Evolutionary conservation across 371 early-diverging fungal genomes (phyloP), one percentile per base, ranked within the genome.

Genomic region (Mucor racemosus): DNA sequence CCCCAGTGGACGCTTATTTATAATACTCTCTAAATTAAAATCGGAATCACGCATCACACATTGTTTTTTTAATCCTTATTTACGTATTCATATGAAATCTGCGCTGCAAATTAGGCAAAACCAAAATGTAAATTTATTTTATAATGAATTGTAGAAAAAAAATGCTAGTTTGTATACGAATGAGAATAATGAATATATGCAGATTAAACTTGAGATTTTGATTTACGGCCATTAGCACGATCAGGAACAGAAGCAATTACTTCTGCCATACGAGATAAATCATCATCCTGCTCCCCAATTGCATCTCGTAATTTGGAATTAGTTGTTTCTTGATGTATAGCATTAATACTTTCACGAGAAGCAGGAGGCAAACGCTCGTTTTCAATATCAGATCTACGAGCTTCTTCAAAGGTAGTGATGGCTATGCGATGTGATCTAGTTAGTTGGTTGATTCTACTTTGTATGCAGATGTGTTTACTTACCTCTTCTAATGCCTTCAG

Each of bases 291-390:
- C 3, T 68, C 58, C 1, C 33, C 42, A 15, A 62, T 38, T 6
- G 55, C 66, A 41, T 68, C 55, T 38, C 75, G 60, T 11, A 82
- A 46, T 34, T 78, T 85, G 46, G 79, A 77, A 10, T 73, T 78
- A 14, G 79, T 79, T 56, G 66, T 50, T 36, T 87, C 85, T 63
- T 81, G 85, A 31, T 75, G 74, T 59, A 79, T 76, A 46, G 65
- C 73, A 4, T 73, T 54, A 31, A 67, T 75, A 11, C 68, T 74
- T 44, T 85, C 84, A 54, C 80, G 76, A 58, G 83, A 79, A 26
- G 84, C 76, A 14, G 97, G 97, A 19, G 99, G 99, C 54, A 97
- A 71, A 14, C 91, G 88, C 75, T 98, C 99, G 73, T 98, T 98
- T 58, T 95, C 93, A 17, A 85, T 74, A 78, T 98, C 97, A 26